These are phyloP conservation scores for Cucumis sativus DNA, from an alignment of 306 rosid species.

Conservation along the genomic window DNA sequence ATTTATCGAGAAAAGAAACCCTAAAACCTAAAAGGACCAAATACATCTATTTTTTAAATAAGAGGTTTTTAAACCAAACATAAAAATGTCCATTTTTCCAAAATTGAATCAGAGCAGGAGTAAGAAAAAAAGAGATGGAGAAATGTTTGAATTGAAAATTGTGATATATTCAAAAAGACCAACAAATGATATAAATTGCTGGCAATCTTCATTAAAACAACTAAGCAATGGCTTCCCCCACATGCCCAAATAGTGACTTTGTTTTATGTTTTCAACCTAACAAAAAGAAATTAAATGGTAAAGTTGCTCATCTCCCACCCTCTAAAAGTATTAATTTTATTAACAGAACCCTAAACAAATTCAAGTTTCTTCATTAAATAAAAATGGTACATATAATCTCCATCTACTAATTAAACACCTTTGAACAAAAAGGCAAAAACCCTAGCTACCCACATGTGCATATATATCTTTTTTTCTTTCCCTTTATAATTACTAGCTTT, in stretches of 20 bases:
- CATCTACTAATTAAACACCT: background rate
- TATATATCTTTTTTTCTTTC: background rate
- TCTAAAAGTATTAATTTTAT: background rate
- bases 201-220: conserved; percentile 14
- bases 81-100: no score
- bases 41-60: no score
- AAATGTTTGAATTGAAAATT: no score
- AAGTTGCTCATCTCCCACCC: background rate
- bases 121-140: no score
- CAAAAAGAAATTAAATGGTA: background rate
- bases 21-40: no score
- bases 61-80: no score
- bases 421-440: background rate
- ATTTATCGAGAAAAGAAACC: no score
- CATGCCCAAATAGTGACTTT: conserved; percentile 17
- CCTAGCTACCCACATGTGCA: background rate
- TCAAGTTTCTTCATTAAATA: background rate
- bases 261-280: conserved; percentile 23
- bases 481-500: background rate
- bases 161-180: no score
- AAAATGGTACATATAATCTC: background rate
- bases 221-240: conserved; percentile 8
- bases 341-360: background rate
- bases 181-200: background rate
- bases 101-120: no score